A percentile compares a stretch with the other conserved stretches of the same genome.
These are phyloP conservation scores for Stylosanthes scabra DNA, from an alignment of 331 rosid genomes.

Conservation along the genomic window DNA sequence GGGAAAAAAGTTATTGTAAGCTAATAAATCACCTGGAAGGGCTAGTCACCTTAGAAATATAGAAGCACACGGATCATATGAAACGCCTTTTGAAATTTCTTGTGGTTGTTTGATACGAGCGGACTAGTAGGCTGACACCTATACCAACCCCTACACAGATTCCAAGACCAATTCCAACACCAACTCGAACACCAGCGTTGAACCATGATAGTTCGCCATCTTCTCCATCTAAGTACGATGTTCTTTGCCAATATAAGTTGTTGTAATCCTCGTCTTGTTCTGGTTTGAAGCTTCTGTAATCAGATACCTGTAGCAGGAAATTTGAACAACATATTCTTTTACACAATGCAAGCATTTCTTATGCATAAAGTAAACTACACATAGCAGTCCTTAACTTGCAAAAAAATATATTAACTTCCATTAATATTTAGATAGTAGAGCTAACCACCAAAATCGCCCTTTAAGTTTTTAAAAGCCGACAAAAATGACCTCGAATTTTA, in stretches of 20 bases:
- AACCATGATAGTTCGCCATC: conserved; percentile 85
- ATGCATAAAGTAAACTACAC: no score
- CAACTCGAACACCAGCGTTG: conserved; percentile 85
- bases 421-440: no score
- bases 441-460: no score
- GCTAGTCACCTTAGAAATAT: conserved; percentile 36
- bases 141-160: conserved; percentile 86
- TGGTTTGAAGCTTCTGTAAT: conserved; percentile 58
- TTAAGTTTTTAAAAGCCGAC: no score
- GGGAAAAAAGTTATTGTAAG: no score
- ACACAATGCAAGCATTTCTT: neutral
- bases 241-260: conserved; percentile 63
- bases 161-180: conserved; percentile 92
- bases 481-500: no score
- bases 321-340: neutral
- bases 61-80: conserved; percentile 35
- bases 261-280: conserved; percentile 66
- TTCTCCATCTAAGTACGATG: conserved; percentile 66
- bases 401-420: no score
- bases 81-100: conserved; percentile 69
- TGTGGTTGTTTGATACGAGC: conserved; percentile 78
- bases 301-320: conserved; percentile 44
- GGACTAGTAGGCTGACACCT: conserved; percentile 78
- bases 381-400: no score
- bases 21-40: conserved; percentile 12